Conservation (phyloP, 352 stramenopile species). For the Phytophthora citricola region DNA sequence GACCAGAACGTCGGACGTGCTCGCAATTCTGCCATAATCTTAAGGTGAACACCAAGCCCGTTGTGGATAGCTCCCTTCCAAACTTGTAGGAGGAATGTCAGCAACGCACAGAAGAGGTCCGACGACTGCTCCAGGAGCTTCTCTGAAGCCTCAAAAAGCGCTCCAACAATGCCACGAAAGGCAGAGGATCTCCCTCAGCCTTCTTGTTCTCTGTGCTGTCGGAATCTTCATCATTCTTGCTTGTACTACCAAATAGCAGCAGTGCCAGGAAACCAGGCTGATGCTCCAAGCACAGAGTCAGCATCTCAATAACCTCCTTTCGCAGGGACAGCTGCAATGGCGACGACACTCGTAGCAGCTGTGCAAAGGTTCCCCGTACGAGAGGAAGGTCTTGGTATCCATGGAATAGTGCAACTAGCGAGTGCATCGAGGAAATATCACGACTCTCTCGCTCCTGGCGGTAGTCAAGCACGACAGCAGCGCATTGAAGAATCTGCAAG, state of each 20-base stretch:
- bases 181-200: conserved; percentile 25
- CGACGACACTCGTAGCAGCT: conserved; percentile 40
- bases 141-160: conserved; percentile 66
- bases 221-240: conserved; percentile 17
- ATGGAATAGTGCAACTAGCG: conserved; percentile 61
- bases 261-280: conserved; percentile 70
- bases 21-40: conserved; percentile 54
- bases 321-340: conserved; percentile 27
- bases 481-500: conserved; percentile 60
- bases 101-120: conserved; percentile 63
- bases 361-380: conserved; percentile 50
- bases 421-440: conserved; percentile 43
- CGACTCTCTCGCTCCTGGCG: conserved; percentile 23
- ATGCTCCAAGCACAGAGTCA: conserved; percentile 61
- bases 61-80: conserved; percentile 58
- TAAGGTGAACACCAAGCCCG: conserved; percentile 49
- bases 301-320: conserved; percentile 58
- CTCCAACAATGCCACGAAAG: conserved; percentile 52
- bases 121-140: conserved; percentile 61
- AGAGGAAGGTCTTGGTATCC: conserved; percentile 45
- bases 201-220: conserved; percentile 20
- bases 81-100: conserved; percentile 63
- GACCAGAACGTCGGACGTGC: conserved; percentile 56
- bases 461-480: conserved; percentile 41
- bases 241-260: conserved; percentile 47